Evolutionary conservation across 176 grass and related monocot species (phyloP), one percentile per base, ranked within the genome.

Genomic region (Saccharum spontaneum): DNA sequence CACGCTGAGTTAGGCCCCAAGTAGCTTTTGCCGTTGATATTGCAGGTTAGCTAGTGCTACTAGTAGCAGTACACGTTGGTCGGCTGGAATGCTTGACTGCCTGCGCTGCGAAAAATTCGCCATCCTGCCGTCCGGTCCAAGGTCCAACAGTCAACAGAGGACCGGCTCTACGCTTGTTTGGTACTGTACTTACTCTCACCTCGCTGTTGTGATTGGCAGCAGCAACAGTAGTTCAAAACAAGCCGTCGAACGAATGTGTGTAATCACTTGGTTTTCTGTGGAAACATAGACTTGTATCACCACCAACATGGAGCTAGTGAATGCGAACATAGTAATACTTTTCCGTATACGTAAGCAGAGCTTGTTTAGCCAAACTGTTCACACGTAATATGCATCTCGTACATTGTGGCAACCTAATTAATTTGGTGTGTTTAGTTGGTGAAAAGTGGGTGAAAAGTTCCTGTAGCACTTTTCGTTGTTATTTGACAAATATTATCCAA

Each of bases 141-240:
- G 54, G 20, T 59, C 59, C 23, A 62, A 26, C 10, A 26, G n/a
- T 23, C 59, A 62, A 62, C 10, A 62, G n/a, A 62, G 36, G 74
- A 77, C 31, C 50, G 18, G 73, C 33, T 77, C 55, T 76, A 76
- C 74, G 74, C 48, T 54, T 73, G 71, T 73, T 73, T 26, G 39
- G 69, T 72, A 72, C 69, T 44, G 41, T 44, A 44, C 40, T 43
- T 37, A 28, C 5, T 23, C 38, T 39, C 38, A 39, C 38, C 38
- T 73, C 71, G 50, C 23, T 50, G 3, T 15, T 50, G 48, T 55
- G 73, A 57, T 76, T n/a, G 49, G 57, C 17, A 23, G 16, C 16
- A 52, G 16, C 49, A 18, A 52, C 17, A 37, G 9, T 36, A 36
- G 45, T 20, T 75, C 22, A 18, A 18, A 57, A 20, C 9, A 55